Base-by-base conservation (phyloP, 768 basidiomycete genomes). In the Xerocomellus dryophilus region DNA sequence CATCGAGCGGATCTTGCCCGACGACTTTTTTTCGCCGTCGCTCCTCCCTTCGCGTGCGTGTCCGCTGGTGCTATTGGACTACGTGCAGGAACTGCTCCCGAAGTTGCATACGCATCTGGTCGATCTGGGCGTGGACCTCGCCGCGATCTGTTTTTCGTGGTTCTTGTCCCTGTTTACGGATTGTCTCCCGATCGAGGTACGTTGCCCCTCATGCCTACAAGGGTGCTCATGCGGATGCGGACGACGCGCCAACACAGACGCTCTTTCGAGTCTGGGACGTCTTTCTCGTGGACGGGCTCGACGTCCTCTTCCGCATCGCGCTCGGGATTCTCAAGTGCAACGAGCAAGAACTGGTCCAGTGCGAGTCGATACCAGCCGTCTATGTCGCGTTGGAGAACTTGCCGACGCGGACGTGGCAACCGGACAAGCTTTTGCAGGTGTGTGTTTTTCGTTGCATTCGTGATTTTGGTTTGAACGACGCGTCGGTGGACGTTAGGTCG, bases 131-230 rank as follows among this genome's bases (percentile, higher is more conserved):
- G 85, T 98, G 12, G 95, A 99, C 66, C 79, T 99, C 2, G 85
- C 86, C 3, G 94, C 95, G 0, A 93, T 98, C 56, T 97, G 93
- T 56, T 99, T 99, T 76, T 96, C 94, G 12, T 99, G 97, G 97
- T 97, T 98, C 72, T 74, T 99, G 23, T 94, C 93, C 4, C 76
- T 99, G 20, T 98, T 98, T 65, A 97, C 95, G 0, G 94, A 97
- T 61, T 96, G 95, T 66, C 74, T 98, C 8, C 96, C 96, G 11
- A 90, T 98, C 25, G 94, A 96, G 82, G 93, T 93, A 53, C 31
- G 78, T 67, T 47, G 2, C 12, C 2, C 7, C 0, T 17, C 4
- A 7, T 21, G 10, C 18, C 43, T 40, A 29, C 20, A 5, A n/a
- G 11, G 34, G n/a, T 27, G 25, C 43, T 39, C n/a, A 39, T n/a